phyloP scores from a whole-genome alignment of 768 basidiomycete species.

The Naganishia randhawae region DNA sequence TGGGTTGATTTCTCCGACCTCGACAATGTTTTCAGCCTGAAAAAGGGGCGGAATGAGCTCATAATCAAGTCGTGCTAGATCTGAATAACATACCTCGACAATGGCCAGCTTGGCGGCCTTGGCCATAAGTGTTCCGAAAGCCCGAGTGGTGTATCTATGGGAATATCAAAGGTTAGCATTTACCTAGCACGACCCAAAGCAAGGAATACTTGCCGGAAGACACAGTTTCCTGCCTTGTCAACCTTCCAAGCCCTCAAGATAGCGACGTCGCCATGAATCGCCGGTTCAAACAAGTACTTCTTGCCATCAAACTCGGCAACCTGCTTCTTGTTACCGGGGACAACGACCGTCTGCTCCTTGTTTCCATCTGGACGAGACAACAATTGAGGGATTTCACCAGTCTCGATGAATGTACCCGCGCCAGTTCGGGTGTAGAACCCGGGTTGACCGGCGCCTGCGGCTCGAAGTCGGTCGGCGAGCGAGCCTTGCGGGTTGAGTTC shows the following conservation, averaged over 20 bases:
- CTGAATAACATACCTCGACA: conserved; percentile 39
- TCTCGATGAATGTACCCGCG: conserved; percentile 44
- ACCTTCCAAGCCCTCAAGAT: conserved; percentile 48
- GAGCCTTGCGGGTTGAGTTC: conserved; percentile 47
- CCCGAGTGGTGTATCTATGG: conserved; percentile 44
- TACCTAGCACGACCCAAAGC: background rate
- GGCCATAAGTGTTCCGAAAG: conserved; percentile 44
- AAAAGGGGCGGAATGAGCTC: background rate
- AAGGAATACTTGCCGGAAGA: conserved; percentile 39
- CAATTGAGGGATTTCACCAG: conserved; percentile 42
- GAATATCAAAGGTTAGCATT: background rate
- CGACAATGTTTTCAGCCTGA: conserved; percentile 47
- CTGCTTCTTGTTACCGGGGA: conserved; percentile 41
- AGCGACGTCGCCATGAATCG: conserved; percentile 48
- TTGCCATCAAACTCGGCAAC: conserved; percentile 39
- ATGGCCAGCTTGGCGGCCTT: conserved; percentile 44
- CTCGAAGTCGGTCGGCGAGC: conserved; percentile 42
- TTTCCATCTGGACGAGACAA: conserved; percentile 33
- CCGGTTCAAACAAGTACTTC: conserved; percentile 44
- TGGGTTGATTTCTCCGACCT: conserved; percentile 44
- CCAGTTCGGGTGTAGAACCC: conserved; percentile 45
- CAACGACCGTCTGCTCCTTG: conserved; percentile 37
- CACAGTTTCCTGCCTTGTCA: conserved; percentile 49
- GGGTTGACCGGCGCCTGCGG: conserved; percentile 45
- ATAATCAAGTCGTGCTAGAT: background rate